Base-by-base conservation (phyloP, 2,329 filamentous ascomycete species). In the Colletotrichum godetiae region DNA sequence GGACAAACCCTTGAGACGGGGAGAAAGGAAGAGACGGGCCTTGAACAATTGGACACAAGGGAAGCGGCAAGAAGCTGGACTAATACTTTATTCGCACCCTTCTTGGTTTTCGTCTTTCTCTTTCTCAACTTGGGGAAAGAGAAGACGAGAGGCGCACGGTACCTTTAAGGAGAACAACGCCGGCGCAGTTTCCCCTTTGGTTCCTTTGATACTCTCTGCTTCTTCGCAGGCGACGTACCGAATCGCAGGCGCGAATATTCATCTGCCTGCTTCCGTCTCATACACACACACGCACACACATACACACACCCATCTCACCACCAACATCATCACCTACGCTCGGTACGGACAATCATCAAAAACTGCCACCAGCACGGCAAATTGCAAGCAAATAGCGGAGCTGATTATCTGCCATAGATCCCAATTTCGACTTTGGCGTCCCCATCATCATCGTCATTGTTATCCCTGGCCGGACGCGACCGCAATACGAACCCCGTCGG, bases 1-100 rank as follows among this genome's bases (percentile, higher is more conserved):
- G 70, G 66, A 73, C 70, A 65, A 73, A 46, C 70, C 42, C 59
- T 42, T 46, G 58, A 58, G 66, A 52, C 66, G 42, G 59, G 53
- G 69, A 46, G 59, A 59, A 29, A 59, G 59, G n/a, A 46, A 59
- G 59, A 27, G 55, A 46, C 59, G 42, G 55, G 27, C 22, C 46
- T 35, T 60, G 65, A 68, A 33, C 49, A 35, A 62, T 52, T 52
- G 57, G 57, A n/a, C 35, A 33, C 56, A 37, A 35, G 15, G 49
- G 29, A 57, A 29, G 52, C 58, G 35, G 52, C 37, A 33, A 49
- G 5, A 31, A 7, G 27, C 33, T 42, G 63, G 24, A 46, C 35
- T 49, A 22, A 12, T 46, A 46, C 42, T 46, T 19, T 31, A n/a
- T n/a, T 22, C 13, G 29, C 6, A 6, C n/a, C 37, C 22, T 3